These are phyloP conservation scores for Thuja plicata DNA, from an alignment of 83 land plant species.

Conservation along the genomic window DNA sequence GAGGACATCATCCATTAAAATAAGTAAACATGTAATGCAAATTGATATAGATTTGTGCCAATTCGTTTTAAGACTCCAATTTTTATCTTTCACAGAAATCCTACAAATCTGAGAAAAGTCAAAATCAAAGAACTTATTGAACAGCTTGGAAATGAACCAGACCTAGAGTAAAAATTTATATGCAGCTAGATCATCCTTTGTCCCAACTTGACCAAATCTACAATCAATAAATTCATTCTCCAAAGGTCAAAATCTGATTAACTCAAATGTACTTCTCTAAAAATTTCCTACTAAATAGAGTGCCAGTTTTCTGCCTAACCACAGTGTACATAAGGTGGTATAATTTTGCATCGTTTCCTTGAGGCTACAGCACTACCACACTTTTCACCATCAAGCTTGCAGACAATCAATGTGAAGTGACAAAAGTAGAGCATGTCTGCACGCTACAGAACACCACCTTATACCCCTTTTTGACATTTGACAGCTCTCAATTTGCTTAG, in stretches of 20 bases:
- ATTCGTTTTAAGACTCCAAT: background rate
- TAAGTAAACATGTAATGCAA: background rate
- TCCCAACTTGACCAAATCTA: background rate
- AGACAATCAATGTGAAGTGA: background rate
- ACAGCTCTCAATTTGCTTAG: background rate
- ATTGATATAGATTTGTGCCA: background rate
- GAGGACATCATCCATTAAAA: background rate
- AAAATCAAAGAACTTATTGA: background rate
- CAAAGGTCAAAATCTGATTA: background rate
- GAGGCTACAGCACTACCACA: background rate
- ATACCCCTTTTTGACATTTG: background rate
- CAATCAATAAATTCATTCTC: background rate
- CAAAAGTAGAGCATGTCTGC: background rate
- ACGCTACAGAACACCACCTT: background rate
- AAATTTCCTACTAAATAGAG: background rate
- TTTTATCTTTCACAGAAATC: background rate
- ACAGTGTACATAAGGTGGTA: background rate
- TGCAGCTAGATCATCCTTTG: background rate
- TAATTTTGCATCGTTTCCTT: background rate
- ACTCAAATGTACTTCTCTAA: background rate
- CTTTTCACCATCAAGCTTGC: background rate
- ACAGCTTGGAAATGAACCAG: background rate
- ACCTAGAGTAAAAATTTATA: background rate
- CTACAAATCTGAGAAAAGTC: background rate
- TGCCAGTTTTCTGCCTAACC: background rate